Evolutionary conservation across 306 rosid species (phyloP), one percentile per base, ranked within the genome.

Genomic region (Fagus crenata): DNA sequence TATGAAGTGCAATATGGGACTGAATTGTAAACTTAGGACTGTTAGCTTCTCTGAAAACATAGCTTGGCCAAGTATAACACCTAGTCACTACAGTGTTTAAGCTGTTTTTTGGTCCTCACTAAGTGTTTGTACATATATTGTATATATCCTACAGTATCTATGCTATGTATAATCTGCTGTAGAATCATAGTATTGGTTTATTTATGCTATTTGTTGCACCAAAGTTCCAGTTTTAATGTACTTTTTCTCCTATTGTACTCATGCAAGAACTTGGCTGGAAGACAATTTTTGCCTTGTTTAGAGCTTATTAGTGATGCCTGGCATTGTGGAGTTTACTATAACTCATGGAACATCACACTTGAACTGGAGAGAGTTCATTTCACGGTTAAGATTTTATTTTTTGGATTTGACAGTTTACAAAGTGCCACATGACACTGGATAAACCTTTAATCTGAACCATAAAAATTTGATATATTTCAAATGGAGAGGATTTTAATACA

Each of bases 61-160:
- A 80, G 89, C 51, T 51, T 77, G 74, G 60, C 42, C 71, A 64
- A 49, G 74, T 43, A 53, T 71, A 58, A 72, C 13, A 43, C 46
- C 56, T 53, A 77, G 55, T 56, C 78, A 13, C 74, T 71, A 69
- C 55, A 67, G 53, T 32, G 49, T 41, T 81, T 33, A 41, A 37
- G 32, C 51, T 70, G 22, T 75, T 32, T 54, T 74, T 78, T 69
- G 74, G 64, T 78, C 43, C 63, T 61, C 35, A 31, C 17, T 40
- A 77, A 64, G 59, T 70, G 82, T 53, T 46, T 84, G 89, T 86
- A 71, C 67, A 83, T 81, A 84, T 74, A 33, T 39, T 84, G 87
- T 86, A 83, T 70, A 86, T 83, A 86, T 72, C 43, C 31, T 72
- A 84, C 70, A 72, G 59, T 39, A 36, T 67, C 37, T 67, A 37